Evolutionary conservation across 2,329 filamentous ascomycete genomes (phyloP).

Genomic region (Penicillium sp.): DNA sequence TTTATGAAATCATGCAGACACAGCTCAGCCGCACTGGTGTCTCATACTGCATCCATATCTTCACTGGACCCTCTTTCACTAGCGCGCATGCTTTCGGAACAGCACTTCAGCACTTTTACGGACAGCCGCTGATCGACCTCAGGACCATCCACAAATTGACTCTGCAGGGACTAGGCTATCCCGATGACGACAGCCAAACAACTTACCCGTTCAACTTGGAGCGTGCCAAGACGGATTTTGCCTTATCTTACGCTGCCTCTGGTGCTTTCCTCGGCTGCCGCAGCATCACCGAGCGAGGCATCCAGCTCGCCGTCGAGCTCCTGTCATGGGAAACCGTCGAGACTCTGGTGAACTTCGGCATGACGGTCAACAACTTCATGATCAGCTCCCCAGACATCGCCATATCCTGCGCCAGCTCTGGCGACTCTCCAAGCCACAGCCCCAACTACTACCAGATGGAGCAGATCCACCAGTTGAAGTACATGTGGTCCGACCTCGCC

Average conservation of each 20-base stretch:
- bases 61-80: constrained; percentile 1
- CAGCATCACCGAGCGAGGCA: constrained; percentile 18
- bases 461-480: constrained; percentile 11
- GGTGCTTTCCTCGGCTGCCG: constrained; percentile 32
- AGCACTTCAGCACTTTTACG: constrained; percentile 7
- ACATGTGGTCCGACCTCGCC: constrained; percentile 10
- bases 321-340: constrained; percentile 34
- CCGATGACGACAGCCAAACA: neutral
- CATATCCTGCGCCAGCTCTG: constrained; percentile 1
- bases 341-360: constrained; percentile 28
- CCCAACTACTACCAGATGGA: neutral
- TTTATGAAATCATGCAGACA: neutral
- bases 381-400: constrained; percentile 12
- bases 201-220: constrained; percentile 4
- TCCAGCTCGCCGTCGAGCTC: constrained; percentile 22
- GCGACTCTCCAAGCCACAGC: neutral
- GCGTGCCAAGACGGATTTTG: constrained; percentile 27
- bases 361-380: constrained; percentile 22
- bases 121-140: neutral
- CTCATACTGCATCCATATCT: neutral
- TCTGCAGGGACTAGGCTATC: neutral
- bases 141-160: neutral
- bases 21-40: neutral
- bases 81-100: constrained; percentile 1
- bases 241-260: constrained; percentile 31